Evolutionary conservation across 306 rosid species (phyloP).

Genomic region (Vigna mungo): DNA sequence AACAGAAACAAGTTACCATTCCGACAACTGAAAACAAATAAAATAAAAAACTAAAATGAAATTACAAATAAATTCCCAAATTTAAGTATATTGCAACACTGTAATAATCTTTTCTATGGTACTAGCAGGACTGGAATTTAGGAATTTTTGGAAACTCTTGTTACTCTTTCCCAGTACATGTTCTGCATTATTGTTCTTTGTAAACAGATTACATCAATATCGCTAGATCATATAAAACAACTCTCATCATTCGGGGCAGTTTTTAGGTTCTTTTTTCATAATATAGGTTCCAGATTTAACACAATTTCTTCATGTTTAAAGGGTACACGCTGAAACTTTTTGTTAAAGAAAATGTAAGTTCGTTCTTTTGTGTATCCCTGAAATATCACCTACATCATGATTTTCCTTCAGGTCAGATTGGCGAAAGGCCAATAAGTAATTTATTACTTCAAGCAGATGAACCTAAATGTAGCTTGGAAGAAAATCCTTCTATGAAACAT

Average conservation of each 20-base stretch:
- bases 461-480: slow-evolving; percentile 44
- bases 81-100: no score
- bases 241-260: slow-evolving; percentile 4
- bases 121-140: not conserved
- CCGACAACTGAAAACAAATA: no score
- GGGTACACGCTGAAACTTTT: slow-evolving; percentile 12
- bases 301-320: slow-evolving; percentile 20
- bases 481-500: slow-evolving; percentile 45
- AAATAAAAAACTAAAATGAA: no score
- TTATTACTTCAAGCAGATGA: slow-evolving; percentile 46
- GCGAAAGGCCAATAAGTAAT: slow-evolving; percentile 37
- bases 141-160: slow-evolving; percentile 24
- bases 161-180: not conserved
- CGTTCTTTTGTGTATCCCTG: slow-evolving; percentile 28
- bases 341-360: slow-evolving; percentile 12
- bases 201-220: slow-evolving; percentile 6
- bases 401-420: slow-evolving; percentile 52
- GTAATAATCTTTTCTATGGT: not conserved
- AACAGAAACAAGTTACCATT: no score
- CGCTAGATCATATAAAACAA: slow-evolving; percentile 7
- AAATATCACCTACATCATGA: slow-evolving; percentile 32
- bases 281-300: not conserved
- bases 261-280: not conserved
- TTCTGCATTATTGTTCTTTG: slow-evolving; percentile 13
- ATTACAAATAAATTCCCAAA: no score